Evolutionary conservation across 345 rosid species (phyloP), one percentile per base, ranked within the genome.

Genomic region (Lepidium aucheri): DNA sequence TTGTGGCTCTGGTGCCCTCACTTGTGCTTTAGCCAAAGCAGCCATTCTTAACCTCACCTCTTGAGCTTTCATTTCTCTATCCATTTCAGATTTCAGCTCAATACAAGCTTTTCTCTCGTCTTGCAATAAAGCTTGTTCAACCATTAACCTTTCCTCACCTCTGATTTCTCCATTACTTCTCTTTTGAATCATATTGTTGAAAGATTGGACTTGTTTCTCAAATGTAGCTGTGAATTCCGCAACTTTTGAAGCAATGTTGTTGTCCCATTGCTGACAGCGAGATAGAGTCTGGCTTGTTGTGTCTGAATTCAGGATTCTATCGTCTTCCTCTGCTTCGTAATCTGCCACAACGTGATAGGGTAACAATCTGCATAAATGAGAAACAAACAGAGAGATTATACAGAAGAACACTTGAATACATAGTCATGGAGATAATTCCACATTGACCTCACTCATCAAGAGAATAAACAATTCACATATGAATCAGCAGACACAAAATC

Each of bases 251-350:
- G 92, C 97, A 52, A 85, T 90, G 72, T 87, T 88, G 76, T 82
- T 74, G 69, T 90, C 97, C 97, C 96, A 88, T 71, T 84, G 93
- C 80, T 94, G 99, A 40, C 82, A 76, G 4, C 95, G 92, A 20
- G 97, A 82, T 55, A 82, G 83, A 78, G 84, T 72, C 80, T 78
- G 82, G 33, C 95, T 91, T 4, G 91, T 81, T 55, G 95, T 74
- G 76, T 90, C 97, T 18, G 96, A 83, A 75, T 94, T 86, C 32
- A 94, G 86, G 69, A 90, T 88, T 55, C 77, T 85, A 64, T 87
- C 97, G 45, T 94, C 97, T 73, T 94, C 99, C 52, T 90, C 99
- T 7, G 97, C 96, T 84, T 94, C 97, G 68, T 86, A 94, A 78
- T 94, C 96, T 38, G 95, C 91, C 43, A 90, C 90, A 4, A 90